These are phyloP conservation scores for Pleurotus citrinopileatus DNA, from an alignment of 768 basidiomycete species.

Conservation along the genomic window DNA sequence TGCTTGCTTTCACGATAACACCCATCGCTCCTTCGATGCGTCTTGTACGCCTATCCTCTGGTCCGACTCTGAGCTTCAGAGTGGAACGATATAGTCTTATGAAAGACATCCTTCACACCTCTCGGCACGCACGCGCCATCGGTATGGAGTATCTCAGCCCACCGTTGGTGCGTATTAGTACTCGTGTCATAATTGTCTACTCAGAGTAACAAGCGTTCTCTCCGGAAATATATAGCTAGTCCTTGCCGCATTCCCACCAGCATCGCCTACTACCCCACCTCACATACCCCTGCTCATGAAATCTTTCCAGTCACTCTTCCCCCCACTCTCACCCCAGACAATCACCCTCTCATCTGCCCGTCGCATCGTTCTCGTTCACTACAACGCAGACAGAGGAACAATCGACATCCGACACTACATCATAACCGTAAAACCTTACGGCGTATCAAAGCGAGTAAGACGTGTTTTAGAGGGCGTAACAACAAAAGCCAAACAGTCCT, in stretches of 20 bases:
- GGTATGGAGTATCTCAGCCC: conserved; percentile 90
- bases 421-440: conserved; percentile 93
- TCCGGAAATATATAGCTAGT: conserved; percentile 80
- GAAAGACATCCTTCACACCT: conserved; percentile 73
- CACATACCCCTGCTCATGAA: conserved; percentile 93
- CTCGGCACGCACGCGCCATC: conserved; percentile 66
- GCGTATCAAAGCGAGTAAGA: conserved; percentile 88
- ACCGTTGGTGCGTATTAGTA: conserved; percentile 65
- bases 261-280: conserved; percentile 69
- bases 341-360: conserved; percentile 86
- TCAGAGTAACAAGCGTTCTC: not conserved
- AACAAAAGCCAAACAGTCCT: conserved; percentile 24
- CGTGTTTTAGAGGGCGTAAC: conserved; percentile 70
- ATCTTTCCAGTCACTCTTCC: conserved; percentile 94
- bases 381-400: conserved; percentile 82
- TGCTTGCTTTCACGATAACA: conserved; percentile 89
- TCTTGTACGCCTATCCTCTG: conserved; percentile 82
- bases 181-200: not conserved
- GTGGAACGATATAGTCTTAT: conserved; percentile 90
- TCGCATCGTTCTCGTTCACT: conserved; percentile 89
- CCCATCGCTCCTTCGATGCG: conserved; percentile 83
- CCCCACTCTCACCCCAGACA: conserved; percentile 81
- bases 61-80: conserved; percentile 92
- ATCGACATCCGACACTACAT: conserved; percentile 93
- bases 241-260: conserved; percentile 80